Evolutionary conservation across 768 basidiomycete genomes (phyloP).

Genomic region (Trichaptum fuscoviolaceum): DNA sequence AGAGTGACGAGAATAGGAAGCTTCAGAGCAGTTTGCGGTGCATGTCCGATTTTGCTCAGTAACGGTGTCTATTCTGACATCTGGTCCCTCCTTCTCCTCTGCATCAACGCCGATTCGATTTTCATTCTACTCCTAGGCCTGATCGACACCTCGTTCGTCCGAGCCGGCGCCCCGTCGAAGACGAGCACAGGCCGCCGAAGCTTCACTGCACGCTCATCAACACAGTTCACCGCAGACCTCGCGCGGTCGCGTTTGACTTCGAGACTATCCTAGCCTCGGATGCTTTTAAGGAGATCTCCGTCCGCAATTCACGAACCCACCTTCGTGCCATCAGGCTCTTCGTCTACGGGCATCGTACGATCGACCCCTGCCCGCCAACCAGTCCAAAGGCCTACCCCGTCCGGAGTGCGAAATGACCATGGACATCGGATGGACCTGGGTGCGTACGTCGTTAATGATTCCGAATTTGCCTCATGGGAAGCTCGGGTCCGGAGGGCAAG

Average conservation of each 20-base stretch:
- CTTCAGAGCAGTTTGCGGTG: constrained; percentile 33
- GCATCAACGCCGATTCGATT: no score
- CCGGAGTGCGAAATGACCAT: not conserved
- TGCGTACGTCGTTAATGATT: constrained; percentile 48
- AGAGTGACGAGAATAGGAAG: constrained; percentile 21
- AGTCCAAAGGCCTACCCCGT: no score
- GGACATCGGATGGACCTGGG: constrained; percentile 39
- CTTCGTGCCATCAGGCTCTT: no score
- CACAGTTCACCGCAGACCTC: constrained; percentile 27
- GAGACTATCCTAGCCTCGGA: constrained; percentile 26
- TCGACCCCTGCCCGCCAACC: no score
- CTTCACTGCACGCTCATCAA: constrained; percentile 35
- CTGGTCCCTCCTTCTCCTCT: no score
- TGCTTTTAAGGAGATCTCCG: constrained; percentile 12
- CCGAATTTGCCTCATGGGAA: constrained; percentile 70
- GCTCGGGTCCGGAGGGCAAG: constrained; percentile 54
- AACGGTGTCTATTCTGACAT: no score
- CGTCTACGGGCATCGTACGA: no score
- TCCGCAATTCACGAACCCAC: no score
- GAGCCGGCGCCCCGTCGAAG: constrained; percentile 27
- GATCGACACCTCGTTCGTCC: constrained; percentile 23
- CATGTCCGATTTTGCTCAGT: constrained; percentile 15
- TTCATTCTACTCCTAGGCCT: constrained; percentile 22
- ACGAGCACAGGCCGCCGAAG: constrained; percentile 30
- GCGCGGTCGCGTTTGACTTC: constrained; percentile 40